These are phyloP conservation scores for Rubia tinctorum DNA, from an alignment of 305 asterid species.

Conservation along the genomic window DNA sequence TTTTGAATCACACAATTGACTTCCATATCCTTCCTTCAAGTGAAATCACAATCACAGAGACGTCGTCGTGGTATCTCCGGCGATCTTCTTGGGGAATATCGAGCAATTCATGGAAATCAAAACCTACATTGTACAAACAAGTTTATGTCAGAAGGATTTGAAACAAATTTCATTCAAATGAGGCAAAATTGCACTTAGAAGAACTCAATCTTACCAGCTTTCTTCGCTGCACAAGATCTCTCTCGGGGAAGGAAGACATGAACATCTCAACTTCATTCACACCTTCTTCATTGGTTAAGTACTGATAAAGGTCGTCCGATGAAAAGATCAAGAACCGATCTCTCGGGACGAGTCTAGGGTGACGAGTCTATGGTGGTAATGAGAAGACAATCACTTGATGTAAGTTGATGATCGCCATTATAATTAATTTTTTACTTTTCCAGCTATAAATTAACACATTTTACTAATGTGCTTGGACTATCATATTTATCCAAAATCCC, in stretches of 20 bases:
- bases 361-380: constrained; percentile 67
- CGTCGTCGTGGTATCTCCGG: constrained; percentile 62
- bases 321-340: constrained; percentile 88
- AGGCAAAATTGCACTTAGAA: too few relatives aligned
- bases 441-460: too few relatives aligned
- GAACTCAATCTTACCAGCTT: constrained; percentile 52
- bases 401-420: too few relatives aligned
- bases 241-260: constrained; percentile 82
- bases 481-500: too few relatives aligned
- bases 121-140: constrained; percentile 37
- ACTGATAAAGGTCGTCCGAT: constrained; percentile 90
- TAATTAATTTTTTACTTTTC: too few relatives aligned
- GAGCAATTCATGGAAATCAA: constrained; percentile 79
- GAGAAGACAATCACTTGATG: constrained; percentile 65
- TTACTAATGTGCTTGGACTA: too few relatives aligned
- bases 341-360: constrained; percentile 42
- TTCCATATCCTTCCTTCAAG: too few relatives aligned
- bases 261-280: constrained; percentile 71
- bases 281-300: constrained; percentile 87
- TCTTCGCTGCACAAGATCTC: constrained; percentile 94
- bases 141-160: neutral
- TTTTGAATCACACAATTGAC: too few relatives aligned
- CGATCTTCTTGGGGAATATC: constrained; percentile 72
- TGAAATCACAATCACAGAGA: constrained; percentile 35
- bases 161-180: too few relatives aligned